A percentile compares a stretch with the other conserved stretches of the same genome.
Conservation (phyloP, 2,329 filamentous ascomycete species). For the Colletotrichum cereale region DNA sequence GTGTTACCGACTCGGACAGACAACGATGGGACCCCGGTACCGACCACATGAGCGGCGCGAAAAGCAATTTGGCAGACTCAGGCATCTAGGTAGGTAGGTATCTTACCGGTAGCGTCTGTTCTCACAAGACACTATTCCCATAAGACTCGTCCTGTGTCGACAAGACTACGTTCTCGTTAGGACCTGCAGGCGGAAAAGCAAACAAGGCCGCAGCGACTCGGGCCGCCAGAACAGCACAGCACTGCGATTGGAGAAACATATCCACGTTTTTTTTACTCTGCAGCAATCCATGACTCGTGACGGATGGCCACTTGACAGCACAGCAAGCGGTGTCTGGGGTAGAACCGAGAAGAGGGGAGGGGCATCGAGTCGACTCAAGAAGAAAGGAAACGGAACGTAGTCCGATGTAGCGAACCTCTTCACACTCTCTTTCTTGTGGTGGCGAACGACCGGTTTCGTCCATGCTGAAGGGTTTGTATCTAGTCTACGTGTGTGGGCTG, state of each 20-base stretch:
- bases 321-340: constrained; percentile 16
- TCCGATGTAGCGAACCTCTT: neutral
- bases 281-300: constrained; percentile 32
- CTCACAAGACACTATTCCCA: neutral
- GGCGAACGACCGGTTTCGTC: constrained; percentile 22
- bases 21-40: neutral
- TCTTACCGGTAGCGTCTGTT: neutral
- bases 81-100: too few species aligned
- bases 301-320: constrained; percentile 8
- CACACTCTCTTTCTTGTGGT: neutral
- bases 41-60: constrained; percentile 5
- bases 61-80: constrained; percentile 1
- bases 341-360: constrained; percentile 11
- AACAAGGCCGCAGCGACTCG: constrained; percentile 13
- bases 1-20: constrained; percentile 7
- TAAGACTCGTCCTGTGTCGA: neutral
- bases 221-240: neutral
- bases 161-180: neutral
- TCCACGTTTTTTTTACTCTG: neutral
- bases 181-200: constrained; percentile 23
- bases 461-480: constrained; percentile 3
- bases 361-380: neutral
- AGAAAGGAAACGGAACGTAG: constrained; percentile 2
- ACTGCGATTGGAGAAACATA: constrained; percentile 5
- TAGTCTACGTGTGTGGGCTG: constrained; percentile 20